These are phyloP conservation scores for Yamadazyma siamensis DNA, from an alignment of 1,139 yeast species.

Conservation along the genomic window DNA sequence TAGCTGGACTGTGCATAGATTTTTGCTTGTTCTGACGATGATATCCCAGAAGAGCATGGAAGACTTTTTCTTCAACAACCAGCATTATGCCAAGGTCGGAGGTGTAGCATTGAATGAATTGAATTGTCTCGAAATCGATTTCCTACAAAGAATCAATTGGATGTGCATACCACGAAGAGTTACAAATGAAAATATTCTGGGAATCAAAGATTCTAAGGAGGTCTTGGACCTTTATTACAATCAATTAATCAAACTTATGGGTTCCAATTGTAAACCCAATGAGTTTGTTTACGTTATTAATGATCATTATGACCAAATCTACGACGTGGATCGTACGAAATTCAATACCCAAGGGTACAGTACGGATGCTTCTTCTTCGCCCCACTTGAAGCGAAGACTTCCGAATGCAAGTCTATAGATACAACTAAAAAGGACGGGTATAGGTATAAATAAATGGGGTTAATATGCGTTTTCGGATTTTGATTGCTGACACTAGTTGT, in stretches of 20 bases:
- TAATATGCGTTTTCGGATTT: too few relatives aligned
- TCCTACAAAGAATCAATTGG: constrained; percentile 77
- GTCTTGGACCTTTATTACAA: constrained; percentile 58
- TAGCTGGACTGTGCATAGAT: constrained; percentile 91
- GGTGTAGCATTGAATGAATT: constrained; percentile 86
- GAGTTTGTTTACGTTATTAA: constrained; percentile 12
- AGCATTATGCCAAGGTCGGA: constrained; percentile 94
- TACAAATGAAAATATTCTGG: constrained; percentile 22
- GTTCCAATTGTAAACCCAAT: constrained; percentile 27
- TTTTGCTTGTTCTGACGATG: constrained; percentile 84
- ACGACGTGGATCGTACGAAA: constrained; percentile 10
- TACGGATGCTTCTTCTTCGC: constrained; percentile 32
- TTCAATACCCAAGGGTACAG: constrained; percentile 26
- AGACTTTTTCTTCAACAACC: constrained; percentile 90
- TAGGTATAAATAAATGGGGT: too few relatives aligned
- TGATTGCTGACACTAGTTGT: too few relatives aligned
- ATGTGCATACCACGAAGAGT: constrained; percentile 41
- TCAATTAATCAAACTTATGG: constrained; percentile 62
- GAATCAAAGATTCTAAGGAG: constrained; percentile 35
- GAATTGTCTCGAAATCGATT: constrained; percentile 85
- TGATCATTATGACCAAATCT: constrained; percentile 1
- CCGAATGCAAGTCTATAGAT: too few relatives aligned
- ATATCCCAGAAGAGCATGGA: constrained; percentile 90
- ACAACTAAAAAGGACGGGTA: not conserved
- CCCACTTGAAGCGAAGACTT: constrained; percentile 32